phyloP scores from a whole-genome alignment of 331 rosid genomes.

The Ulmus americana region DNA sequence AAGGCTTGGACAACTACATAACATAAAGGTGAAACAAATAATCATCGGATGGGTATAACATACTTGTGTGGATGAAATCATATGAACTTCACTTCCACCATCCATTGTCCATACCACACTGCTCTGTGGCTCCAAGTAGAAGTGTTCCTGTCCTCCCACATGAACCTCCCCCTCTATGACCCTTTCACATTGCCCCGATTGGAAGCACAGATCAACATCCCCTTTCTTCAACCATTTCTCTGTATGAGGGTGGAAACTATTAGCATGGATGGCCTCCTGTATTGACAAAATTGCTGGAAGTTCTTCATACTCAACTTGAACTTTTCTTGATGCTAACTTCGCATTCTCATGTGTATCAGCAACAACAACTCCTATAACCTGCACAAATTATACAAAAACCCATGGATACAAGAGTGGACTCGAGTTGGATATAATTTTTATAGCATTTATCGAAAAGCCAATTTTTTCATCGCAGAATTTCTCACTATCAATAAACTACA shows the following conservation, averaged over 20 bases:
- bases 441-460: neutral
- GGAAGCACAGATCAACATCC: constrained; percentile 72
- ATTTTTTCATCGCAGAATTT: neutral
- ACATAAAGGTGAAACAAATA: neutral
- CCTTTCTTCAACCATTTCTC: constrained; percentile 65
- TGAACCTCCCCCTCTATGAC: constrained; percentile 80
- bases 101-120: constrained; percentile 82
- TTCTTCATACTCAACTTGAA: constrained; percentile 68
- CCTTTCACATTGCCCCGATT: constrained; percentile 66
- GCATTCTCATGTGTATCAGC: constrained; percentile 96
- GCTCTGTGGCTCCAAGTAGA: constrained; percentile 83
- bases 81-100: constrained; percentile 90
- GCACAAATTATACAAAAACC: constrained; percentile 21
- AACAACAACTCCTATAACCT: constrained; percentile 83
- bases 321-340: constrained; percentile 64
- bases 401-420: constrained; percentile 8
- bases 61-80: constrained; percentile 95
- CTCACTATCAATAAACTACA: too few species aligned
- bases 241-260: constrained; percentile 67
- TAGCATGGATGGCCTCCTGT: constrained; percentile 73
- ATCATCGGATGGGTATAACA: constrained; percentile 12
- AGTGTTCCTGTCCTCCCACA: constrained; percentile 96
- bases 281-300: constrained; percentile 77
- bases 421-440: constrained; percentile 6
- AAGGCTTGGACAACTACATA: neutral